Evolutionary conservation across 805 yeast species (phyloP), one percentile per base, ranked within the genome.

Genomic region (Starmerella asiatica): DNA sequence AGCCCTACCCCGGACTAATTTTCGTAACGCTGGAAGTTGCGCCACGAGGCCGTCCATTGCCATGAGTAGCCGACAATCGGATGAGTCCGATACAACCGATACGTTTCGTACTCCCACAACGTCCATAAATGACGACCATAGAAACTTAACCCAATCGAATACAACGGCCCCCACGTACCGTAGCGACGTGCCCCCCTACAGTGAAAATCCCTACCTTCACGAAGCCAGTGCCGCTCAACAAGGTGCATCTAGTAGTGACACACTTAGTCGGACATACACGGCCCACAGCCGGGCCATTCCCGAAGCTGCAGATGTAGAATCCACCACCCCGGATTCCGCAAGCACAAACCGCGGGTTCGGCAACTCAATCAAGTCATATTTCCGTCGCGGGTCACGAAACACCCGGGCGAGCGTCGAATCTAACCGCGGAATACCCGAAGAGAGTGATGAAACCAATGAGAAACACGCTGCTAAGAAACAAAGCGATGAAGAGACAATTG

Each of bases 401-500:
- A 21, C 33, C n/a, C 7, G 32, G 16, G n/a, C 20, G 17, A 21
- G 16, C 16, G 14, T 21, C 31, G 29, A 27, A 15, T 21, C 14
- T 17, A 36, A 34, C 9, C 21, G 24, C 8, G 32, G 37, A 16
- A 34, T 30, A 14, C 23, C n/a, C 23, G 31, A 24, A 12, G 35
- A 24, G 17, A 14, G 12, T 3, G 21, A 32, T 8, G 35, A 21
- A 20, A 3, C 37, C 15, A 21, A 37, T 11, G 37, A 37, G 19
- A 16, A 21, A 8, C n/a, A n/a, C n/a, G n/a, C n/a, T n/a, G n/a
- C n/a, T n/a, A n/a, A n/a, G n/a, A 34, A 29, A 16, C 18, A 29
- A 16, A 23, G 29, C 3, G 14, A 12, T 2, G 38, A 21, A 7
- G 39, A 38, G 21, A 23, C 36, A 4, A 36, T 38, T 4, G 52